phyloP scores from a whole-genome alignment of 1,139 yeast genomes.

The Candida mesenterica region DNA sequence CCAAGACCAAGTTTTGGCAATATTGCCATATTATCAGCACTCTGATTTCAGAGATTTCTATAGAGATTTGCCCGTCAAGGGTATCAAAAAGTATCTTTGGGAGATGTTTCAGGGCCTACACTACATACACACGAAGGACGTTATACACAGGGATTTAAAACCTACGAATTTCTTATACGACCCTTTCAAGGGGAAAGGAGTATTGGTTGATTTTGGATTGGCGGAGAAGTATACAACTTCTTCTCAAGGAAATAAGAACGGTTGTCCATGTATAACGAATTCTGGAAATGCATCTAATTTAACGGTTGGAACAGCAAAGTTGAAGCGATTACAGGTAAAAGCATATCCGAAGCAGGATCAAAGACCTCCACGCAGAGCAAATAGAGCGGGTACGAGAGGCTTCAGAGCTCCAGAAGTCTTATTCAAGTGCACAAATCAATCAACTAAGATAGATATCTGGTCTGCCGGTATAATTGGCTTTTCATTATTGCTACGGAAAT shows the following conservation, averaged over 20 bases:
- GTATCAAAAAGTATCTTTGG: constrained; percentile 76
- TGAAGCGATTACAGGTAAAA: constrained; percentile 40
- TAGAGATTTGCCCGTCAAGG: constrained; percentile 73
- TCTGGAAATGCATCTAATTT: constrained; percentile 30
- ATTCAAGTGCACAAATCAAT: constrained; percentile 82
- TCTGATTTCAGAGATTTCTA: constrained; percentile 87
- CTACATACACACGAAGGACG: constrained; percentile 71
- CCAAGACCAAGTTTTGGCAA: constrained; percentile 91
- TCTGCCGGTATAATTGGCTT: constrained; percentile 86
- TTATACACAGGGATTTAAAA: constrained; percentile 86
- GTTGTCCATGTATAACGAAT: constrained; percentile 17
- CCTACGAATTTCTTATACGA: constrained; percentile 88
- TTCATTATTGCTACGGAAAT: constrained; percentile 67
- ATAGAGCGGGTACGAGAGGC: constrained; percentile 97
- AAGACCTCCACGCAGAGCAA: constrained; percentile 88
- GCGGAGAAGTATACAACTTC: constrained; percentile 53
- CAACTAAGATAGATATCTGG: constrained; percentile 85
- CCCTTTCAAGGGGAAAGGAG: constrained; percentile 73
- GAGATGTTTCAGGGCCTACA: constrained; percentile 75
- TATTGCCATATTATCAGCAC: constrained; percentile 88
- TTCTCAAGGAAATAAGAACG: constrained; percentile 18
- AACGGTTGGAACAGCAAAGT: constrained; percentile 10
- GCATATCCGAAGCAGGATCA: constrained; percentile 82
- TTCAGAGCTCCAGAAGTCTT: constrained; percentile 94
- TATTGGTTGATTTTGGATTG: constrained; percentile 87